Evolutionary conservation across 1,139 yeast genomes (phyloP), one percentile per base, ranked within the genome.

Genomic region (Nadsonia commutata): DNA sequence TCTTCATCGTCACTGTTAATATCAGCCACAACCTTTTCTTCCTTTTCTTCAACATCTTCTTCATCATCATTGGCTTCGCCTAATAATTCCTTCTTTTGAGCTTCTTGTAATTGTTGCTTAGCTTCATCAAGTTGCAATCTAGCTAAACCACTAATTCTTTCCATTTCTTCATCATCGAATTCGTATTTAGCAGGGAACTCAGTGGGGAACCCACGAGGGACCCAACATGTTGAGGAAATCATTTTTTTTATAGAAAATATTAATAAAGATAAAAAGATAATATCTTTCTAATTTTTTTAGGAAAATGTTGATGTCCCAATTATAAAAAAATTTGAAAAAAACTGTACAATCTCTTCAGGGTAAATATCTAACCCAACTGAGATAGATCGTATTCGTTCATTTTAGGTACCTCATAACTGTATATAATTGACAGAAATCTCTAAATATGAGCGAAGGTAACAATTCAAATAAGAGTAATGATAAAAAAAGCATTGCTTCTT

Each of bases 141-240:
- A 39, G 97, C 95, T 74, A 90, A 72, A 51, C 79, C 78, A 49
- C 80, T 76, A 58, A 90, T 86, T 64, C 96, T 75, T 48, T 77
- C 93, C 84, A 90, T 80, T 63, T 90, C 99, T 47, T 74, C 93
- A 51, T 90, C 97, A 54, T 86, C 78, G 47, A 90, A 67, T 52
- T 84, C 95, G 57, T 85, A 86, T 58, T 82, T 76, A 54, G 78
- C 84, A 3, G 98, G 98, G 58, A 80, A 83, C 60, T 88, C 96
- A 36, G 94, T 75, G 22, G 98, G 94, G 60, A 73, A 82, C 9
- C 99, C 99, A 56, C 95, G 75, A 41, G 97, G 97, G 31, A 90
- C 95, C 97, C 98, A 90, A 43, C 80, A 68, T 42, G 93, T 80
- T 27, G 96, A 81, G 42, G 98, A 86, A 52, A 90, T 80, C 95